Conservation (phyloP, 176 grass and related monocot genomes). For the Aegilops speltoides region DNA sequence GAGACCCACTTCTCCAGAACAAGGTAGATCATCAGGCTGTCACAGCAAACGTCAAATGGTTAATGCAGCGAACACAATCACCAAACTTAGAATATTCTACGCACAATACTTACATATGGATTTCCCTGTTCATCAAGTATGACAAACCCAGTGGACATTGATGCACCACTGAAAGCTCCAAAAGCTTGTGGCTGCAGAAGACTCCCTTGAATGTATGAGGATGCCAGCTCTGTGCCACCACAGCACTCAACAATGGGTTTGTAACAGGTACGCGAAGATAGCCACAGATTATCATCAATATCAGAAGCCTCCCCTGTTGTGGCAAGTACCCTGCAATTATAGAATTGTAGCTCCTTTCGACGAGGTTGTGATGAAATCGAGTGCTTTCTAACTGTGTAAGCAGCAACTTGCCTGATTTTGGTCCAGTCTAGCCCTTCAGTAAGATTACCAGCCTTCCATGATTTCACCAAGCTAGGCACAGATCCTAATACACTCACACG, state of each 20-base stretch:
- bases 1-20: conserved; percentile 88
- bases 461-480: conserved; percentile 89
- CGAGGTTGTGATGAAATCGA: conserved; percentile 6
- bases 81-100: conserved; percentile 7
- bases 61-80: conserved; percentile 16
- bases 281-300: conserved; percentile 88
- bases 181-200: conserved; percentile 77
- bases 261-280: conserved; percentile 72
- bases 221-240: conserved; percentile 83
- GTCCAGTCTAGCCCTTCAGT: conserved; percentile 86
- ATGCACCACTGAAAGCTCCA: conserved; percentile 73
- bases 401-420: conserved; percentile 63
- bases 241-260: conserved; percentile 90
- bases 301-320: conserved; percentile 93
- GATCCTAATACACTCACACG: conserved; percentile 71
- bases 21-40: conserved; percentile 86
- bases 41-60: conserved; percentile 19
- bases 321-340: conserved; percentile 54
- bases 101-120: conserved; percentile 71
- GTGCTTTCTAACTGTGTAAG: conserved; percentile 6
- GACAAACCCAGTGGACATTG: conserved; percentile 81
- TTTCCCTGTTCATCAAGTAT: conserved; percentile 83
- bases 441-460: conserved; percentile 77
- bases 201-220: conserved; percentile 79
- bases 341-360: conserved; percentile 22